Evolutionary conservation across 2,329 filamentous ascomycete genomes (phyloP), one percentile per base, ranked within the genome.

Genomic region (Ceratocystis papillata): DNA sequence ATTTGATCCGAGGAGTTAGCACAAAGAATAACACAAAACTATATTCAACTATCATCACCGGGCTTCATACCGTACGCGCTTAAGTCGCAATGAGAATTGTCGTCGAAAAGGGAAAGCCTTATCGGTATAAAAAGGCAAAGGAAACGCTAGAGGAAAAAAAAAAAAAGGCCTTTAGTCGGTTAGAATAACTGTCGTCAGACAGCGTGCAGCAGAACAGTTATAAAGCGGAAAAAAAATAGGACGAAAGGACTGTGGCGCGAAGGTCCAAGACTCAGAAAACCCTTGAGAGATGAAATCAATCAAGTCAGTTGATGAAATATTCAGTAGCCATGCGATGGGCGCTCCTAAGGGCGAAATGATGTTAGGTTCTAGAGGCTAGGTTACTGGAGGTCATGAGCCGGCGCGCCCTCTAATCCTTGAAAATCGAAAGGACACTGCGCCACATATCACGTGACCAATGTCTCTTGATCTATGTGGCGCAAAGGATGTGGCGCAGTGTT

Each of bases 281-380:
- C 3, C 17, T 59, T 7, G 17, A 33, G 15, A 33, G 55, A 59
- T 59, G 55, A 59, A 59, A 59, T 59, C 28, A 59, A 59, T n/a
- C 25, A 37, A 37, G 8, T 33, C 25, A 59, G 33, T 25, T 7
- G 55, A 59, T 59, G 55, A 33, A 37, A 37, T 59, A n/a, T 5
- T 53, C 48, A 25, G 8, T 25, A 15, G 30, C 55, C 25, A 59
- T 30, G 55, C 55, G 15, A 59, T 30, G 15, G 7, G 28, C 55
- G 25, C 28, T 59, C 5, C 55, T 20, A 7, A 59, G 20, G 15
- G 30, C 25, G 17, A 59, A 59, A 8, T n/a, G 25, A 33, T 7
- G 46, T 33, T 25, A 15, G n/a, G 30, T 12, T 7, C 28, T 33
- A 28, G 48, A 53, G 20, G 48, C 25, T 28, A 53, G 8, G 48